Conservation (phyloP, 768 basidiomycete genomes). For the Leccinellum luteum region DNA sequence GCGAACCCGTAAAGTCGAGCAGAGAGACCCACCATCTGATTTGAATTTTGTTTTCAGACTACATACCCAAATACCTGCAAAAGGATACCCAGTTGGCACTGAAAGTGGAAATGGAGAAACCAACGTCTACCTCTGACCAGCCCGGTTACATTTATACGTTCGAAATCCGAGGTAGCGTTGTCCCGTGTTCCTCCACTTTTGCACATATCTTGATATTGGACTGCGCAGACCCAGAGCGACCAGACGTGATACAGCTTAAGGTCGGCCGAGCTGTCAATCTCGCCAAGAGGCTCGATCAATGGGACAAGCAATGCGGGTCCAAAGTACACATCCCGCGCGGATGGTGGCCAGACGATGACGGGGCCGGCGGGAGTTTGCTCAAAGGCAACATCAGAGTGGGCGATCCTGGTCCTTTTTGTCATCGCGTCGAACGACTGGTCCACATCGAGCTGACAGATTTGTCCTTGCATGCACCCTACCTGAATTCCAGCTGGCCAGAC, state of each 20-base stretch:
- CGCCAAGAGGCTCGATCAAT: constrained; percentile 69
- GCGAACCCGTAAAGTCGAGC: constrained; percentile 8
- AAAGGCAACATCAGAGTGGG: constrained; percentile 65
- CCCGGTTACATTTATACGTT: constrained; percentile 81
- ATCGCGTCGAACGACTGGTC: constrained; percentile 74
- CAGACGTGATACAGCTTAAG: constrained; percentile 60
- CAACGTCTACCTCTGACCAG: constrained; percentile 53
- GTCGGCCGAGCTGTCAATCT: constrained; percentile 78
- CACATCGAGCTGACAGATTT: constrained; percentile 81
- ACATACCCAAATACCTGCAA: constrained; percentile 66
- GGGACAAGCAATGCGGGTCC: constrained; percentile 79
- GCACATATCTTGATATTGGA: constrained; percentile 7
- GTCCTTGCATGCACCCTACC: constrained; percentile 54
- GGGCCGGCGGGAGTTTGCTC: constrained; percentile 46
- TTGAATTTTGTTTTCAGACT: constrained; percentile 42
- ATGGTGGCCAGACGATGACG: constrained; percentile 58
- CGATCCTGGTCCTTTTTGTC: constrained; percentile 60
- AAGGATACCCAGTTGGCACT: constrained; percentile 57
- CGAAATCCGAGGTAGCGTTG: constrained; percentile 63
- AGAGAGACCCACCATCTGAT: constrained; percentile 4
- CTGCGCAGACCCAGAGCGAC: constrained; percentile 30
- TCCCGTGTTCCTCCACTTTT: neutral
- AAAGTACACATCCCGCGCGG: constrained; percentile 73
- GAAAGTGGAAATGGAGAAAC: constrained; percentile 52
- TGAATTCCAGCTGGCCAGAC: constrained; percentile 50